Percentiles rank a stretch among this genome's conserved stretches.
Conservation (phyloP, 2,329 filamentous ascomycete species). For the Venturia nashicola region DNA sequence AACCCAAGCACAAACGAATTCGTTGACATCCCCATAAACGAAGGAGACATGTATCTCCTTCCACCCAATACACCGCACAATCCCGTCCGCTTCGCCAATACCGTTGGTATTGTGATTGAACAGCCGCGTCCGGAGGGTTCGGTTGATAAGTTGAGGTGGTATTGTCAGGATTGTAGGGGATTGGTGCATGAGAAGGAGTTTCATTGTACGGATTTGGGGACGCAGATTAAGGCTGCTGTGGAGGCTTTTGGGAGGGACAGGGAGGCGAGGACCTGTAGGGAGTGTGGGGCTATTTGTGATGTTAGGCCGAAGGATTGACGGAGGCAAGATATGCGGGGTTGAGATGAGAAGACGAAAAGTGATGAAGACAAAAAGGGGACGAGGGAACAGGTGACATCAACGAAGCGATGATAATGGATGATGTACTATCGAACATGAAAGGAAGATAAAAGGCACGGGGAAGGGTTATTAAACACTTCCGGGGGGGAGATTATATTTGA, state of each 20-base stretch:
- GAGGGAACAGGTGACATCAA: too few species aligned
- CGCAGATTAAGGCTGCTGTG: slow-evolving; percentile 87
- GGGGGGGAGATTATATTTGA: too few species aligned
- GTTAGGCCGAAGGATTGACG: slow-evolving; percentile 29
- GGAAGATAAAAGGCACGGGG: too few species aligned
- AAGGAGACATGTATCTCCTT: slow-evolving; percentile 88
- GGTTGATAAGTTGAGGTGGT: slow-evolving; percentile 79
- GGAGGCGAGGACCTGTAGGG: slow-evolving; percentile 59
- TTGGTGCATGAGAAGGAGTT: slow-evolving; percentile 80
- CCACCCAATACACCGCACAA: slow-evolving; percentile 95
- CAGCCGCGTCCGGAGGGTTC: slow-evolving; percentile 60
- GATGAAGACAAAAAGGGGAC: neutral
- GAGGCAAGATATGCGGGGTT: neutral
- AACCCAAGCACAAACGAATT: slow-evolving; percentile 46
- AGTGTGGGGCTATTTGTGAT: slow-evolving; percentile 66
- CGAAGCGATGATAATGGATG: too few species aligned
- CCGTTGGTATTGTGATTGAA: slow-evolving; percentile 88
- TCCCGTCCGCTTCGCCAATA: slow-evolving; percentile 83
- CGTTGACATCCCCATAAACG: slow-evolving; percentile 75
- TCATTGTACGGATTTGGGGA: slow-evolving; percentile 79
- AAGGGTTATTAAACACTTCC: too few species aligned
- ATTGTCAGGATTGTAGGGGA: slow-evolving; percentile 59
- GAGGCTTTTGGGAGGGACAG: slow-evolving; percentile 64
- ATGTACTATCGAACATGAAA: too few species aligned
- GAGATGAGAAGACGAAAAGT: neutral